A percentile compares a stretch with the other conserved stretches of the same genome.
Evolutionary conservation across 129 eudicot species (phyloP).

Genomic region (Flaveria ramosissima): DNA sequence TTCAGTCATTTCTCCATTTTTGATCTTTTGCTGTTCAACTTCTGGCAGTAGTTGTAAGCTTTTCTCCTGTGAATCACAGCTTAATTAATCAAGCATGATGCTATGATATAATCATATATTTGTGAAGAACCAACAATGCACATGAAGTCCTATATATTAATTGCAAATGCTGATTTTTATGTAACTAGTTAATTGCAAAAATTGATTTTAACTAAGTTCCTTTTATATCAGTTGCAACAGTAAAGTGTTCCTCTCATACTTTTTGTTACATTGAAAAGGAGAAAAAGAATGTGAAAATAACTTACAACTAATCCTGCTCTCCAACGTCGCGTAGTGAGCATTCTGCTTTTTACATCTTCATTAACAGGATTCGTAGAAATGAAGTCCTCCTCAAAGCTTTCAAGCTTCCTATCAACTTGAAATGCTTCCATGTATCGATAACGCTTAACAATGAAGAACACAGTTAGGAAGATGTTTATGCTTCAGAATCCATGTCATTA

Average conservation of each 20-base stretch:
- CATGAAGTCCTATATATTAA: not conserved
- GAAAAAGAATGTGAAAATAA: slow-evolving; percentile 8
- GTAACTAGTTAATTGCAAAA: not conserved
- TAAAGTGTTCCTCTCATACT: not conserved
- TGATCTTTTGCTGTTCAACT: slow-evolving; percentile 68
- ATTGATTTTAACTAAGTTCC: not conserved
- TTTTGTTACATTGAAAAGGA: not conserved
- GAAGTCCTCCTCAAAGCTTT: slow-evolving; percentile 65
- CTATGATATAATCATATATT: not conserved
- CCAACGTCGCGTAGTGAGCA: slow-evolving; percentile 63
- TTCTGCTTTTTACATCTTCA: slow-evolving; percentile 52
- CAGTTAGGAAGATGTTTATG: not conserved
- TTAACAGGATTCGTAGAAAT: slow-evolving; percentile 45
- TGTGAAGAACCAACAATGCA: slow-evolving; percentile 4
- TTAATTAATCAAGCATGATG: slow-evolving; percentile 3
- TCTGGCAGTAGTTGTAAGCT: slow-evolving; percentile 85
- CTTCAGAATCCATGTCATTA: not conserved
- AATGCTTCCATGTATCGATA: slow-evolving; percentile 79
- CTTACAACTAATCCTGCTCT: slow-evolving; percentile 92
- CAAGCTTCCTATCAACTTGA: slow-evolving; percentile 70
- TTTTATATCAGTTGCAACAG: not conserved
- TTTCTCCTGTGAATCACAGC: slow-evolving; percentile 49
- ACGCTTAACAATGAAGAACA: slow-evolving; percentile 49
- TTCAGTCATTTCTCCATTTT: slow-evolving; percentile 63
- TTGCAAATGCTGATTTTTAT: not conserved